Base-by-base conservation (phyloP, 1,284 basidiomycete genomes). In the Tilletiopsis washingtonensis region DNA sequence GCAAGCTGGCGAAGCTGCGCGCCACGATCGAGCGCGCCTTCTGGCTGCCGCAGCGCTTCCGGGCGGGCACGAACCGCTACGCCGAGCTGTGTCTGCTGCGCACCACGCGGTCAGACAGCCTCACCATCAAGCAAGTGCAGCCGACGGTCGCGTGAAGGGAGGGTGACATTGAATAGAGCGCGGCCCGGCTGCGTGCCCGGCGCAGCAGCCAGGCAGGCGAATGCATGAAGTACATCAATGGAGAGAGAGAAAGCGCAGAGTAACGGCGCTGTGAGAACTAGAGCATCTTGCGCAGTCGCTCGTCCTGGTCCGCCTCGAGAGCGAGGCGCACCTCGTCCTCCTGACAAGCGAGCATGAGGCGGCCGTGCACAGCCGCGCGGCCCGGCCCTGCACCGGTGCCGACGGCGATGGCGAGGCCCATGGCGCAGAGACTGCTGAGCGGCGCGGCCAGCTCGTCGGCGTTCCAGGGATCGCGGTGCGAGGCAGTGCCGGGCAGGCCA, bases 271-370 rank as follows among this genome's bases (percentile, higher is more conserved):
- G 6, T 29, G 27, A 29, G 40, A 41, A 23, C 29, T 37, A 64
- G 27, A 64, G 51, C 57, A 64, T 62, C 53, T 59, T 61, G 14
- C 61, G 37, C 19, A 66, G 26, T 19, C 63, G 23, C 19, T 57
- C 50, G 40, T 69, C 67, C 11, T 51, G 48, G 40, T 61, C 61
- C 21, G 60, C 51, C 43, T 62, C 59, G 21, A 69, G 55, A 3
- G 65, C 67, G 11, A 64, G 41, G 4, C 66, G 51, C 9, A 68
- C 58, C 26, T 72, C 70, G 37, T 71, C 70, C 48, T 71, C 70
- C 37, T 61, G 58, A 17, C 61, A 58, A 4, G 58, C 59, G 19
- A 71, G 36, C 55, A 69, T 51, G 24, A 68, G 47, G 7, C 68
- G 56, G 3, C 63, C 66, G 26, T 58, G 55, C 1, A 56, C 56